Base-by-base conservation (phyloP, 192 early-diverging fungal species). In the Dimargaris verticillata region DNA sequence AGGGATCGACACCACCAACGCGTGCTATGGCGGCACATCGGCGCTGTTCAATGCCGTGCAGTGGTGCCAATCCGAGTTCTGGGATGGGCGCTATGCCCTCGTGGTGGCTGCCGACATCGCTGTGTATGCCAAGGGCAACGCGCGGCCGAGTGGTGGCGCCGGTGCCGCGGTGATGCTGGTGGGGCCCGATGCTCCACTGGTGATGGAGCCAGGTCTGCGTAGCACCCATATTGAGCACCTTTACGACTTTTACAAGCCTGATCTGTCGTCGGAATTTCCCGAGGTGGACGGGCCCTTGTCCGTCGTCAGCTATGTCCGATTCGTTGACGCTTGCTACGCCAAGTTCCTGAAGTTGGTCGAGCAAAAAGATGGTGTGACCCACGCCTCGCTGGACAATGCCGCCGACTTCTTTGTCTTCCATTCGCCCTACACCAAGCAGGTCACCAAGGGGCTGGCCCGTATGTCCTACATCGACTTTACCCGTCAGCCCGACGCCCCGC, bases 231-330 rank as follows among this genome's bases (percentile, higher is more conserved):
- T 99, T 88, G 88, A 92, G 70, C 91, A 99, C 74, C 85, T 83
- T 46, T 99, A 90, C 74, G 96, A 99, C 66, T 99, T 99, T 63
- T 99, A 96, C 84, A 99, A 99, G 85, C 93, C 96, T 61, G 84
- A 99, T 78, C 79, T 97, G 65, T 83, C 86, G 61, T 92, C 88
- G 61, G 96, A 99, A 74, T 99, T 89, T 78, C 96, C 96, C 54
- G 85, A 84, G 42, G 96, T 99, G 51, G 96, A 99, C 71, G 96
- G 96, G 9, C 88, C 90, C 41, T 84, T 95, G 52, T 89, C 88
- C 49, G 90, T 89, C 76, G 78, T 78, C 18, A 95, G 93, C 75
- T 99, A 97, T 71, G 74, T 91, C 62, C 85, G 81, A 50, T 87
- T 92, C 29, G 79, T 96, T 24, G 96, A 99, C 78, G 71, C 78